phyloP scores from a whole-genome alignment of 2,329 filamentous ascomycete species.

The Hortaea werneckii region DNA sequence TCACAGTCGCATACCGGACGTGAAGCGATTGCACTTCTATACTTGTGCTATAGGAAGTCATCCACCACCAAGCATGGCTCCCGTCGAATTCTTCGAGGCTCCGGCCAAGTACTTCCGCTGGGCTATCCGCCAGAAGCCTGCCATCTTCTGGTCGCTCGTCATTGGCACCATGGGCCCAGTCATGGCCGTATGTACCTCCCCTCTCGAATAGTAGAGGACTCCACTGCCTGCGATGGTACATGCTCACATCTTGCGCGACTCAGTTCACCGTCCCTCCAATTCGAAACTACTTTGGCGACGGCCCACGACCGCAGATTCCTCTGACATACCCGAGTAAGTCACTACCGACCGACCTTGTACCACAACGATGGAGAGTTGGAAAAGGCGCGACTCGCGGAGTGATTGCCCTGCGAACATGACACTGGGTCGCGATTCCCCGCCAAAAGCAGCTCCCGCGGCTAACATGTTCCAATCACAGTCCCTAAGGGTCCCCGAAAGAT shows the following conservation, averaged over 20 bases:
- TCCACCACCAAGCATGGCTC: constrained; percentile 45
- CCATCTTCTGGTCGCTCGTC: constrained; percentile 77
- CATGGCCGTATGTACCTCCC: constrained; percentile 36
- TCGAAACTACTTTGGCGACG: constrained; percentile 62
- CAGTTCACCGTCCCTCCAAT: constrained; percentile 60
- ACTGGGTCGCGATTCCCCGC: too few relatives aligned
- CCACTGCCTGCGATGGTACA: too few relatives aligned
- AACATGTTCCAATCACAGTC: constrained; percentile 22
- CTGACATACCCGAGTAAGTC: constrained; percentile 88
- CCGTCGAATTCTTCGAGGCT: constrained; percentile 71
- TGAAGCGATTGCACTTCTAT: too few relatives aligned
- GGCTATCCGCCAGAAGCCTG: constrained; percentile 78
- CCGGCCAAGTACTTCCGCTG: constrained; percentile 81
- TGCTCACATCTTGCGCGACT: not conserved
- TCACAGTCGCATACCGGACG: not conserved
- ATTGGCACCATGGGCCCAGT: constrained; percentile 66
- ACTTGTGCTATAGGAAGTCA: too few relatives aligned
- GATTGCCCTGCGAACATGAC: too few relatives aligned
- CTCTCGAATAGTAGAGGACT: too few relatives aligned
- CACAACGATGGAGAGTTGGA: not conserved
- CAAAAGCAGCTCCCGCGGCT: too few relatives aligned
- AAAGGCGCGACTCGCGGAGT: constrained; percentile 3
- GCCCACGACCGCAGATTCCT: constrained; percentile 61
- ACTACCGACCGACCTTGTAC: too few relatives aligned
- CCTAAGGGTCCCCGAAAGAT: constrained; percentile 37